Conservation (phyloP, 805 yeast genomes). For the Zygoascus tannicola region DNA sequence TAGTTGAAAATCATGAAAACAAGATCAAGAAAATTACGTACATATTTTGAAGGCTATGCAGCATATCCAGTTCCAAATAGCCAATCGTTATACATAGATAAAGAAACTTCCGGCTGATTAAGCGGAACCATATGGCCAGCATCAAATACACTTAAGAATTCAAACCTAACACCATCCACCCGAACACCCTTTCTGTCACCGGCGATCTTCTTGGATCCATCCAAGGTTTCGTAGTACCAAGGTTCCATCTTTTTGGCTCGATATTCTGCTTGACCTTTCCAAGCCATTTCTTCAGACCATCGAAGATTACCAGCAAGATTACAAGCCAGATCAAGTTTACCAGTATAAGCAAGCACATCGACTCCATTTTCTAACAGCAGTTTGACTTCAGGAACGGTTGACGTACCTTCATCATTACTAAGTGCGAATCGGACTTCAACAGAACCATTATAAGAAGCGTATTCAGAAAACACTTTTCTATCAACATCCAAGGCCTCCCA, state of each 20-base stretch:
- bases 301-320: conserved; percentile 72
- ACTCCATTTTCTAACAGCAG: conserved; percentile 57
- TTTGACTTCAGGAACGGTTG: conserved; percentile 61
- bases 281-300: conserved; percentile 49
- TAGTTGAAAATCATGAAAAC: too few species aligned
- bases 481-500: conserved; percentile 50
- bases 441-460: conserved; percentile 17
- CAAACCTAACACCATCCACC: conserved; percentile 59
- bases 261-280: conserved; percentile 67
- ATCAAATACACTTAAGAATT: conserved; percentile 67
- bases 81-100: conserved; percentile 1
- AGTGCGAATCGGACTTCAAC: conserved; percentile 35
- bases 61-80: background rate
- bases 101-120: conserved; percentile 6
- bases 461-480: conserved; percentile 42
- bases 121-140: conserved; percentile 85
- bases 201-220: conserved; percentile 11
- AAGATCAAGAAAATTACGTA: too few species aligned
- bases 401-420: conserved; percentile 84
- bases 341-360: conserved; percentile 83
- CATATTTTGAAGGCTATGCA: too few species aligned
- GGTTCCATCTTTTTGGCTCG: conserved; percentile 36
- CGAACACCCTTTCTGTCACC: conserved; percentile 50
- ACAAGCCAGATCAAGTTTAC: conserved; percentile 89
- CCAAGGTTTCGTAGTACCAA: background rate